Base-by-base conservation (phyloP, 768 basidiomycete species). In the Trametes punicea region DNA sequence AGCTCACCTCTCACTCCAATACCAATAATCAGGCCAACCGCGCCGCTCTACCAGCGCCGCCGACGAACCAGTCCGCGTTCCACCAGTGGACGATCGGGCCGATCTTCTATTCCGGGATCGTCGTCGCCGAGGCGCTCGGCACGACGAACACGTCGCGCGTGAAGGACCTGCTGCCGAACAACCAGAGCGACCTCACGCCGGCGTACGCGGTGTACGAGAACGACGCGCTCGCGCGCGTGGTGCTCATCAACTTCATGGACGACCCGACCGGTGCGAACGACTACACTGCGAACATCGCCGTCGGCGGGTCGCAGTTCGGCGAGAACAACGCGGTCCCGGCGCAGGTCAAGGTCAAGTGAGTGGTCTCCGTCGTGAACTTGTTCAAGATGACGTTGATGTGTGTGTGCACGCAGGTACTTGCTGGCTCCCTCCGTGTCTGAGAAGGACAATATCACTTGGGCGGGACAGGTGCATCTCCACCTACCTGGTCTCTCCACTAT, bases 161-260 rank as follows among this genome's bases (percentile, higher is more conserved):
- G 31, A 64, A 77, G 44, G 78, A 81, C 65, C 67, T 81, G 29
- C 46, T 62, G 27, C 62, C 69, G 26, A 65, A 67, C 51, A 49
- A 57, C 20, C 67, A 62, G 46, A 70, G 69, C 67, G 67, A 67
- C 25, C 74, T 64, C 60, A 77, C 74, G 25, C 79, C 80, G 3
- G 75, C 67, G 1, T 83, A 81, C 62, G 77, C 73, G 8, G 64
- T 80, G 39, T 81, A 80, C 67, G 79, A 81, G 62, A 67, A 73
- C 62, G 77, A 71, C 21, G 39, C 67, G 69, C 73, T 77, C 8
- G 63, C 71, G 9, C 68, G 75, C 46, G 62, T 80, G 4, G 76
- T 72, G 10, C 62, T 80, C 21, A 71, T 83, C 73, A 83, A 83
- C 69, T 82, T 70, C 67, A 61, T 66, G 40, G 65, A 69, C 31